Conservation (phyloP, 495 filamentous ascomycete genomes). For the Penicillium paradoxum region DNA sequence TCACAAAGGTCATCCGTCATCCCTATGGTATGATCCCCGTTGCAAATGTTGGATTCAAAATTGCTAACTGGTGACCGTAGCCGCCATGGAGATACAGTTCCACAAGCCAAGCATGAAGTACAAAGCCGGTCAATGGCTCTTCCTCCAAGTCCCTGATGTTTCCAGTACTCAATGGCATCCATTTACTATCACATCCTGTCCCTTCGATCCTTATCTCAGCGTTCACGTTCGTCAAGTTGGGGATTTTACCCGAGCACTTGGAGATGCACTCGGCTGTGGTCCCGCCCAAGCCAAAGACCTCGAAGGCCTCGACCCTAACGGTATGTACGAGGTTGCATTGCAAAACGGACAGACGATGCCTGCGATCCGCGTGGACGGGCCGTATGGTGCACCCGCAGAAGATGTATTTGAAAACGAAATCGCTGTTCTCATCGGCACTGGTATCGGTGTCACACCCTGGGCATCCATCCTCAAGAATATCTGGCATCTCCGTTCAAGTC, state of each 20-base stretch:
- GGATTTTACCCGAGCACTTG: constrained; percentile 85
- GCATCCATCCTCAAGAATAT: constrained; percentile 97
- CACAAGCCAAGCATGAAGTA: constrained; percentile 94
- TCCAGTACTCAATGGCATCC: constrained; percentile 94
- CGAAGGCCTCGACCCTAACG: constrained; percentile 85
- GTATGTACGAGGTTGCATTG: constrained; percentile 97
- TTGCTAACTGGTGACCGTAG: constrained; percentile 36
- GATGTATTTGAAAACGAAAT: constrained; percentile 96
- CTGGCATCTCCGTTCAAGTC: constrained; percentile 84
- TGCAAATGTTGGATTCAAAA: neutral
- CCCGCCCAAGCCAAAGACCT: constrained; percentile 76
- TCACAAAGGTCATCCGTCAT: constrained; percentile 89
- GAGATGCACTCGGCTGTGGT: constrained; percentile 89
- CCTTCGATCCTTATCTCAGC: constrained; percentile 88
- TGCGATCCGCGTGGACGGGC: constrained; percentile 81
- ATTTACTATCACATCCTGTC: constrained; percentile 98
- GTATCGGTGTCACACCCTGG: constrained; percentile 98
- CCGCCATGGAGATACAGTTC: constrained; percentile 97
- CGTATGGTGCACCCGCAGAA: constrained; percentile 94
- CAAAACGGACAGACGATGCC: constrained; percentile 91
- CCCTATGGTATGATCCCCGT: constrained; percentile 70
- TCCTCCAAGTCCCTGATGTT: constrained; percentile 86
- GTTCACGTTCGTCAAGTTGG: constrained; percentile 95
- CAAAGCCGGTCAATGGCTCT: constrained; percentile 97
- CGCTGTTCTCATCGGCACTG: constrained; percentile 91